phyloP scores from a whole-genome alignment of 208 protist species.

The Blechomonas ayalai region DNA sequence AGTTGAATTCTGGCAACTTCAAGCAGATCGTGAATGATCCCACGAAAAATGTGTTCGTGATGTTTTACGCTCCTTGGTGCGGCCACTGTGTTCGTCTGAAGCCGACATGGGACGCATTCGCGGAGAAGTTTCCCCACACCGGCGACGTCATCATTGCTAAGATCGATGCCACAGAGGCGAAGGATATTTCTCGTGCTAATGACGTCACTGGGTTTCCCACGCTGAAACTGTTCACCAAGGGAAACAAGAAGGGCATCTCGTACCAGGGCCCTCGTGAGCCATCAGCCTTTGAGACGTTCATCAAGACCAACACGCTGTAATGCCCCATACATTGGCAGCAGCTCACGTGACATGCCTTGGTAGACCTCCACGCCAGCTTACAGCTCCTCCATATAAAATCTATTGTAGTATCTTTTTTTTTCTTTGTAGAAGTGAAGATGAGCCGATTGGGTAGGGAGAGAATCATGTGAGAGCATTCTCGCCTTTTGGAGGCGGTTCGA shows the following conservation, averaged over 20 bases:
- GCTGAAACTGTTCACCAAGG: constrained; percentile 80
- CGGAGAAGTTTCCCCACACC: constrained; percentile 25
- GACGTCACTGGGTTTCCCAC: constrained; percentile 82
- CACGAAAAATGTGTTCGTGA: constrained; percentile 91
- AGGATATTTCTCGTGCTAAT: constrained; percentile 37
- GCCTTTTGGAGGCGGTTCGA: no score
- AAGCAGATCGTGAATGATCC: constrained; percentile 70
- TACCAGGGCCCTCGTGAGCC: constrained; percentile 61
- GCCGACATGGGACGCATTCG: constrained; percentile 77
- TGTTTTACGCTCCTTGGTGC: constrained; percentile 97
- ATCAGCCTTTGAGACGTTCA: constrained; percentile 31
- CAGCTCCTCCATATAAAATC: no score
- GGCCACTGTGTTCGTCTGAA: constrained; percentile 93
- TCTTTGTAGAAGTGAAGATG: no score
- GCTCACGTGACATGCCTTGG: no score
- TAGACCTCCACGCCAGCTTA: no score
- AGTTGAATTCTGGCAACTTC: constrained; percentile 74
- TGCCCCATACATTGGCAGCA: no score
- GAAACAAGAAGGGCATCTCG: constrained; percentile 50
- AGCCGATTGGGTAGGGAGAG: no score
- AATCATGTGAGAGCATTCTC: no score
- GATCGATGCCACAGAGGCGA: constrained; percentile 52
- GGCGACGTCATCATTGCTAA: constrained; percentile 67
- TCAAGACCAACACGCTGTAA: constrained; percentile 29
- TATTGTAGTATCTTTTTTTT: no score